Evolutionary conservation across 2,329 filamentous ascomycete species (phyloP).

Genomic region (Diatrype stigma): DNA sequence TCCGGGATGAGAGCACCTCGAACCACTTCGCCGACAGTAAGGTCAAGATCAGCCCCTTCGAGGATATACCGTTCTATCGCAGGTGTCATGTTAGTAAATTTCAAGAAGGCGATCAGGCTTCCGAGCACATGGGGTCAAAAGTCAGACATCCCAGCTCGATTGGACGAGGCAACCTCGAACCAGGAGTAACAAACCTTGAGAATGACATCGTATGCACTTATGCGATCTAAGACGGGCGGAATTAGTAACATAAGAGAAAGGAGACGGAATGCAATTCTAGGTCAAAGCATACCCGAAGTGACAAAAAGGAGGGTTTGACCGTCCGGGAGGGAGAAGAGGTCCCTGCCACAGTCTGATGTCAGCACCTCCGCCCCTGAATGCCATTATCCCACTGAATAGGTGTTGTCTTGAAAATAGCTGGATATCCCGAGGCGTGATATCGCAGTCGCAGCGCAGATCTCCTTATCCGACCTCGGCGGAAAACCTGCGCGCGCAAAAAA

Average conservation of each 20-base stretch:
- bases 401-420: too few species aligned
- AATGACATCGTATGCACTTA: constrained; percentile 4
- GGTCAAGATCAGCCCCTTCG: constrained; percentile 51
- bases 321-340: constrained; percentile 2
- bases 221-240: constrained; percentile 1
- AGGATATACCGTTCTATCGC: constrained; percentile 54
- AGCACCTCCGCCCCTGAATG: background rate
- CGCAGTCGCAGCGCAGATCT: background rate
- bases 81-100: background rate
- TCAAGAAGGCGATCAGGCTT: background rate
- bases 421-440: too few species aligned
- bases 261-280: background rate
- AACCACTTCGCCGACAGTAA: constrained; percentile 51
- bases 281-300: constrained; percentile 1
- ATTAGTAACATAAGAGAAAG: background rate
- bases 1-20: constrained; percentile 37
- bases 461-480: background rate
- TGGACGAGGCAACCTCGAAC: background rate
- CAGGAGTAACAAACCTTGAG: constrained; percentile 6
- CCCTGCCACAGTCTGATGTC: background rate
- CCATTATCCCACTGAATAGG: background rate
- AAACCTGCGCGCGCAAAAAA: background rate
- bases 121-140: too few species aligned
- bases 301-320: constrained; percentile 2
- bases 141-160: background rate